These are phyloP conservation scores for Moniliophthora roreri DNA, from an alignment of 1,284 basidiomycete genomes.

Conservation along the genomic window DNA sequence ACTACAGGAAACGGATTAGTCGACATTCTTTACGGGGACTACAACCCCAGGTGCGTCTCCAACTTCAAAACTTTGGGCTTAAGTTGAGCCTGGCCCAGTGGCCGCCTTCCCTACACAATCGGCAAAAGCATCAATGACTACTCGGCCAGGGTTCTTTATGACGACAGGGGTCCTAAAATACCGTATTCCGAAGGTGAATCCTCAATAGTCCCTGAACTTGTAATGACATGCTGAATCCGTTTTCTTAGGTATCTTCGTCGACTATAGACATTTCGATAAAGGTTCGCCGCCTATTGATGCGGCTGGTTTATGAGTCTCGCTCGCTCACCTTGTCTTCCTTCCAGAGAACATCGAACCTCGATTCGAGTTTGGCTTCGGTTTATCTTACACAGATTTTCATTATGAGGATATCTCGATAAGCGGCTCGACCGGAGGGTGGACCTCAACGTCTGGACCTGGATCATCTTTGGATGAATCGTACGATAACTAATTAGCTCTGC, in stretches of 20 bases:
- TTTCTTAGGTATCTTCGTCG: constrained; percentile 47
- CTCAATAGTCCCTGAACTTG: not conserved
- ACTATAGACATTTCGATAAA: constrained; percentile 66
- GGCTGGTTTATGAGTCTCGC: not conserved
- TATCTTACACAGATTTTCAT: constrained; percentile 68
- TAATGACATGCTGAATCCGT: not conserved
- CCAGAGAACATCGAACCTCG: constrained; percentile 53
- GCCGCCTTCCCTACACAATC: constrained; percentile 61
- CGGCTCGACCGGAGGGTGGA: constrained; percentile 39
- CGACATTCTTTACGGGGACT: constrained; percentile 61
- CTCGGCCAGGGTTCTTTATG: constrained; percentile 41
- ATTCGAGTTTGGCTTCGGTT: constrained; percentile 69
- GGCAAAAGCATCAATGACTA: constrained; percentile 61
- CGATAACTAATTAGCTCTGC: constrained; percentile 8
- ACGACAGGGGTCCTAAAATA: constrained; percentile 33
- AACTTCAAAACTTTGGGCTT: constrained; percentile 28
- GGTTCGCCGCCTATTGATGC: no score
- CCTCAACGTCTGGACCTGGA: constrained; percentile 38
- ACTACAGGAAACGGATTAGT: constrained; percentile 54
- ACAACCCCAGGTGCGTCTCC: constrained; percentile 60
- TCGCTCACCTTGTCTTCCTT: not conserved
- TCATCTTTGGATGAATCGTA: constrained; percentile 49
- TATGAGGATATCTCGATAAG: constrained; percentile 45
- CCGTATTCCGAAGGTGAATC: constrained; percentile 41
- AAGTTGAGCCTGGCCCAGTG: constrained; percentile 27